These are phyloP conservation scores for Polymyxa betae DNA, from an alignment of 208 protist species.

Conservation along the genomic window DNA sequence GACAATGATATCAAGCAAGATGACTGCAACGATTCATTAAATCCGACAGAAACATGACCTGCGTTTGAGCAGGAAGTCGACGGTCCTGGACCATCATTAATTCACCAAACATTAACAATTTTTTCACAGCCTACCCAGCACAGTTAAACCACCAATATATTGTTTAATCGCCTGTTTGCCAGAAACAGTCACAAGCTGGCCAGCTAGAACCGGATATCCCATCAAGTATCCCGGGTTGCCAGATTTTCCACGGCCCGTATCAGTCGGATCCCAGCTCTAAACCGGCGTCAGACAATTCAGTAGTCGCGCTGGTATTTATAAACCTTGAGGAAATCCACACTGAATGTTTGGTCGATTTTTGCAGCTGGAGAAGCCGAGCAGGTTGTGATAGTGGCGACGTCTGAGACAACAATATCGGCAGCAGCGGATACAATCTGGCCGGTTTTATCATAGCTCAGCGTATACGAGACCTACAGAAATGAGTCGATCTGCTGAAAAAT, in stretches of 20 bases:
- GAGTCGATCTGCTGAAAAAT: background rate
- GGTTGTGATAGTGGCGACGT: background rate
- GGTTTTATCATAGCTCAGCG: background rate
- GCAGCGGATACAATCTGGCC: background rate
- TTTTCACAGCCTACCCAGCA: background rate
- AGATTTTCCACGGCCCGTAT: background rate
- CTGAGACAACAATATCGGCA: background rate
- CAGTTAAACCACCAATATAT: conserved; percentile 1
- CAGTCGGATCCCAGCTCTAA: background rate
- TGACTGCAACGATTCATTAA: conserved; percentile 9
- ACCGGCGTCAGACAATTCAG: background rate
- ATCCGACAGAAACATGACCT: background rate
- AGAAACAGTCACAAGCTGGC: background rate
- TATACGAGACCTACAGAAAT: conserved; percentile 1
- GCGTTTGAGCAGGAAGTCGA: background rate
- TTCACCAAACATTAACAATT: background rate
- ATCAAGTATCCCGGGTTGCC: conserved; percentile 23
- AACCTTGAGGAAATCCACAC: background rate
- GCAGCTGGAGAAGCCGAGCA: background rate
- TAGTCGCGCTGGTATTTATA: background rate
- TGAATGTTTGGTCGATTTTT: background rate
- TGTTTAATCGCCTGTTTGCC: background rate
- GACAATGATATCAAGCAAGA: background rate
- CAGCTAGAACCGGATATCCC: conserved; percentile 6
- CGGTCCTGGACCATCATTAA: background rate